phyloP scores from a whole-genome alignment of 441 rosid species.

The Raphanus hybrid region DNA sequence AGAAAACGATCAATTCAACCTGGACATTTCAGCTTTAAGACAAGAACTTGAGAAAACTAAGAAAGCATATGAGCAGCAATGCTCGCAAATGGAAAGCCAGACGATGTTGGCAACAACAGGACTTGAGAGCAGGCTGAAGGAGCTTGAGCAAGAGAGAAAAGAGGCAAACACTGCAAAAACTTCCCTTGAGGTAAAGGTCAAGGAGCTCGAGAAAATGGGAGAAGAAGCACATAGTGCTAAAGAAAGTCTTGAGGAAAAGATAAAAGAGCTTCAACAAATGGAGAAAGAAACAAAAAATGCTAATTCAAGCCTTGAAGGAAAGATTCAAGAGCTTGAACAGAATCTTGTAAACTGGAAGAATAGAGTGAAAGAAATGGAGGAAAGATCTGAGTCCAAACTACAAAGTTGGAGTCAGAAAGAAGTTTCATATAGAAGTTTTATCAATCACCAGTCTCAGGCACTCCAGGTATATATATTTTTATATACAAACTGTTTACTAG shows the following conservation, averaged over 20 bases:
- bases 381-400: conserved; percentile 52
- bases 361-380: conserved; percentile 69
- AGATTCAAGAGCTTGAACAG: conserved; percentile 50
- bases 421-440: conserved; percentile 47
- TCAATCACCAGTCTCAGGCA: conserved; percentile 57
- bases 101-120: conserved; percentile 54
- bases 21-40: conserved; percentile 51
- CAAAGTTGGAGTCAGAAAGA: conserved; percentile 69
- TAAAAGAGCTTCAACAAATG: conserved; percentile 49
- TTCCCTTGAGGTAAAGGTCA: conserved; percentile 58
- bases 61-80: conserved; percentile 54
- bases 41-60: conserved; percentile 64
- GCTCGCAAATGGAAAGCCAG: conserved; percentile 56
- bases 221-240: conserved; percentile 53
- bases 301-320: conserved; percentile 55
- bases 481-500: too few species aligned
- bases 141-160: conserved; percentile 50
- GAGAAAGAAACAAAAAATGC: conserved; percentile 57
- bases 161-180: conserved; percentile 52
- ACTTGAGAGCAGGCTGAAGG: conserved; percentile 60
- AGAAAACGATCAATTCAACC: conserved; percentile 53
- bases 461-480: conserved; percentile 61
- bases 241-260: conserved; percentile 54
- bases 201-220: conserved; percentile 54
- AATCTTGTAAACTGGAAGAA: conserved; percentile 53